Evolutionary conservation across 371 early-diverging fungal genomes (phyloP).

Genomic region (Umbelopsis sp.): DNA sequence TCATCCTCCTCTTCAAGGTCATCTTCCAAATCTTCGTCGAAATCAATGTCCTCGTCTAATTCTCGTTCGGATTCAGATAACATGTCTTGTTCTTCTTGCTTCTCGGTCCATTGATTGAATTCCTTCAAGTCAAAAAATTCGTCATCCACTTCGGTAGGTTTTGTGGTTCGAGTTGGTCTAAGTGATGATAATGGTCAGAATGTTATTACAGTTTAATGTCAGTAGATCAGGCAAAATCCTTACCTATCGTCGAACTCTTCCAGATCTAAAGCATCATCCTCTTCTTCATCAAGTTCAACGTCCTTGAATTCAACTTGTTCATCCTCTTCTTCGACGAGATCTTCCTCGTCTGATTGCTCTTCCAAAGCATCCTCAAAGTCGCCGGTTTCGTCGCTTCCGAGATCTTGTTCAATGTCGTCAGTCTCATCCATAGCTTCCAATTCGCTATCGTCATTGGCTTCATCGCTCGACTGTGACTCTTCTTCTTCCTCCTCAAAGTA

Average conservation of each 20-base stretch:
- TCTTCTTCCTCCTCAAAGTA: constrained; percentile 31
- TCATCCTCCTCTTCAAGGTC: constrained; percentile 40
- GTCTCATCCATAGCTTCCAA: constrained; percentile 17
- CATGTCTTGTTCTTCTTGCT: constrained; percentile 60
- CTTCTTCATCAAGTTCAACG: constrained; percentile 41
- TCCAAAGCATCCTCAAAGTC: constrained; percentile 25
- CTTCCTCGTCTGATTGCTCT: constrained; percentile 34
- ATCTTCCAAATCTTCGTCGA: constrained; percentile 55
- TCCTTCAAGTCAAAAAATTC: constrained; percentile 67
- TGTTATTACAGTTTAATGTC: too few relatives aligned
- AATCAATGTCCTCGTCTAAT: constrained; percentile 56
- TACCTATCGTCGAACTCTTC: constrained; percentile 20
- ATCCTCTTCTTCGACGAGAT: constrained; percentile 34
- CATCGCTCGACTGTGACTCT: not conserved
- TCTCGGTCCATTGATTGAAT: constrained; percentile 67
- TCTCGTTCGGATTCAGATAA: constrained; percentile 47
- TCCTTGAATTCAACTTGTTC: constrained; percentile 35
- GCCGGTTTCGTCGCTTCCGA: constrained; percentile 21
- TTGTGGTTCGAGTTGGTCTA: constrained; percentile 18
- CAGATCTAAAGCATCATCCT: constrained; percentile 32
- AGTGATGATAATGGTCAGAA: too few relatives aligned
- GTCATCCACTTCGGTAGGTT: constrained; percentile 64
- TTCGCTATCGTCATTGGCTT: constrained; percentile 27
- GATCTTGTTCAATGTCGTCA: constrained; percentile 22
- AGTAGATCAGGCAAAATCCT: not conserved